These are phyloP conservation scores for Mariannaea sp. DNA, from an alignment of 2,329 filamentous ascomycete species.

Conservation along the genomic window DNA sequence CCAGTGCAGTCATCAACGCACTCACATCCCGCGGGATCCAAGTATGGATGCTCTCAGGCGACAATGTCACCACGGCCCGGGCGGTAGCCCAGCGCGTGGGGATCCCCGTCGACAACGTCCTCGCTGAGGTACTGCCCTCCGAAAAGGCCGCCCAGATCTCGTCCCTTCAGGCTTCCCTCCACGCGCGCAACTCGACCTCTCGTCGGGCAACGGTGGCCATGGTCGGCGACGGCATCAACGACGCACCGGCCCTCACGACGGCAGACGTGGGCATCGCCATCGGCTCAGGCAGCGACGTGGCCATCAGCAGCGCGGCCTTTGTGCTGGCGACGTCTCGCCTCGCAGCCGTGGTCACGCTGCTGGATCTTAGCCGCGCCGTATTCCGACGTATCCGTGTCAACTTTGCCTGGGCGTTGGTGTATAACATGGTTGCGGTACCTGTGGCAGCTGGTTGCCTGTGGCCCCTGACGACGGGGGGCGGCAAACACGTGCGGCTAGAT, in stretches of 20 bases:
- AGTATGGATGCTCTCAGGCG: constrained; percentile 92
- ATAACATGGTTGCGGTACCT: constrained; percentile 79
- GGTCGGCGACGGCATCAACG: constrained; percentile 89
- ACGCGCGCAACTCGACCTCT: constrained; percentile 40
- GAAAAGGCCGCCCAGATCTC: constrained; percentile 78
- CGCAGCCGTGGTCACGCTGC: constrained; percentile 70
- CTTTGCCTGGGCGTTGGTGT: constrained; percentile 83
- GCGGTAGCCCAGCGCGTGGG: constrained; percentile 78
- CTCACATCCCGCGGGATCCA: constrained; percentile 69
- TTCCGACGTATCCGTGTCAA: constrained; percentile 83
- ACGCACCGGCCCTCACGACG: constrained; percentile 78
- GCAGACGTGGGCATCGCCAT: constrained; percentile 87
- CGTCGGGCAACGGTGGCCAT: constrained; percentile 70
- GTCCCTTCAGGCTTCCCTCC: constrained; percentile 61
- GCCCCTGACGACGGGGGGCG: constrained; percentile 51
- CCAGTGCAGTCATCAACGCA: constrained; percentile 64
- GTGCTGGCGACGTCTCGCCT: constrained; percentile 78
- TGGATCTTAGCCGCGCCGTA: constrained; percentile 71
- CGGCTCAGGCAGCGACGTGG: constrained; percentile 81
- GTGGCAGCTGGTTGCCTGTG: constrained; percentile 82
- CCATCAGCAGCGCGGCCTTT: constrained; percentile 80
- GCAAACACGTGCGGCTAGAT: constrained; percentile 66
- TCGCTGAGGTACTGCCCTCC: constrained; percentile 84
- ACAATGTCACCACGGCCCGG: constrained; percentile 82
- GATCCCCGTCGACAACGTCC: constrained; percentile 74